Percentiles rank a stretch among this genome's conserved stretches.
Evolutionary conservation across 306 rosid species (phyloP).

Genomic region (Ochetophila trinervis): DNA sequence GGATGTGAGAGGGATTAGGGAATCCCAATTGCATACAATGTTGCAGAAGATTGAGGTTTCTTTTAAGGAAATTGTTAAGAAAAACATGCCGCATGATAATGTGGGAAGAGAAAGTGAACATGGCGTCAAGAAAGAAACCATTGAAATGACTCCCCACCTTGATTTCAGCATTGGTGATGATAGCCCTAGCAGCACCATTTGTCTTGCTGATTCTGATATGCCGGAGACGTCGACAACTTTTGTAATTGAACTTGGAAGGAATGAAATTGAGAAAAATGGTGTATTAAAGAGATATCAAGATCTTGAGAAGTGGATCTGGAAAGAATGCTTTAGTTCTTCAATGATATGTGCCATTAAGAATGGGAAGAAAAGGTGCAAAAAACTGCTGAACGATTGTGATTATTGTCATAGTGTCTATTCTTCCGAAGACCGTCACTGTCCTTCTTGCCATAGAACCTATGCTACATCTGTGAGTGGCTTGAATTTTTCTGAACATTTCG

Average conservation of each 20-base stretch:
- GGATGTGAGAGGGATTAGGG: conserved; percentile 73
- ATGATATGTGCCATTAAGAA: conserved; percentile 42
- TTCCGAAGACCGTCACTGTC: conserved; percentile 38
- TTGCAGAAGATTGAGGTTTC: conserved; percentile 49
- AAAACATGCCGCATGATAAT: conserved; percentile 27
- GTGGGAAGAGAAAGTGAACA: conserved; percentile 32
- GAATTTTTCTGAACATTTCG: conserved; percentile 38
- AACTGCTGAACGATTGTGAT: conserved; percentile 49
- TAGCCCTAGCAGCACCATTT: conserved; percentile 34
- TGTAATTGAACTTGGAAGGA: conserved; percentile 53
- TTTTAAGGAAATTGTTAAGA: conserved; percentile 53
- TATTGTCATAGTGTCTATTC: conserved; percentile 40
- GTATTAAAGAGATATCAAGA: conserved; percentile 59
- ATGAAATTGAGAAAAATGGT: conserved; percentile 41
- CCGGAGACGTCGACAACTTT: conserved; percentile 56
- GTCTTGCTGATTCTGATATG: conserved; percentile 38
- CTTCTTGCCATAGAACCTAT: conserved; percentile 43
- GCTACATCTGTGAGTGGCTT: conserved; percentile 28
- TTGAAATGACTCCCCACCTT: conserved; percentile 25
- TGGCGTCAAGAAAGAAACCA: conserved; percentile 28
- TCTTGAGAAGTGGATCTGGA: conserved; percentile 71
- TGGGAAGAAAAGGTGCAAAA: conserved; percentile 50
- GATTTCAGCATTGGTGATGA: conserved; percentile 30
- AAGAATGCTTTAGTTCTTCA: conserved; percentile 49
- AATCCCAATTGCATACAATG: conserved; percentile 67